Evolutionary conservation across 257 asterid species (phyloP).

Genomic region (Thymus quinquecostatus): DNA sequence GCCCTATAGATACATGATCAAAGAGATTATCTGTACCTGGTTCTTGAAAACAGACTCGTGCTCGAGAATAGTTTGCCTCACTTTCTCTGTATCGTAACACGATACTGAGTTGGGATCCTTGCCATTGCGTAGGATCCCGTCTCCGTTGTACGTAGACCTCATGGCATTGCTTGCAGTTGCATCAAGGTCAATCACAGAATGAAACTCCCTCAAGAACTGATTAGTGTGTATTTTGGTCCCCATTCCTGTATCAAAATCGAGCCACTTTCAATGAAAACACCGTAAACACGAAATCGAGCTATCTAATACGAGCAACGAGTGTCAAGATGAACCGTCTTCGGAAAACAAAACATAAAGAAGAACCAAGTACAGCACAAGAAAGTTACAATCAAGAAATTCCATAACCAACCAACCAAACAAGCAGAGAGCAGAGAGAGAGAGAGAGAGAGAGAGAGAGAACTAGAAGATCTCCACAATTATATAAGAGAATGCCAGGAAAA

Average conservation of each 20-base stretch:
- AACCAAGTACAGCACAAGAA: constrained; percentile 2
- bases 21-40: constrained; percentile 48
- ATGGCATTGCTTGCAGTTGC: constrained; percentile 39
- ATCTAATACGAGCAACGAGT: not conserved
- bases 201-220: constrained; percentile 39
- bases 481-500: not conserved
- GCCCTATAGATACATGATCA: not conserved
- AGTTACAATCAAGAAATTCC: constrained; percentile 19
- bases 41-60: constrained; percentile 68
- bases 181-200: constrained; percentile 46
- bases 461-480: not conserved
- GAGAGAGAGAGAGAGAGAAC: not conserved
- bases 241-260: constrained; percentile 54
- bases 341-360: not conserved
- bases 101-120: constrained; percentile 34
- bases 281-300: not conserved
- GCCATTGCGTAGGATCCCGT: constrained; percentile 34
- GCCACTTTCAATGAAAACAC: not conserved
- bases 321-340: not conserved
- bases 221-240: constrained; percentile 65
- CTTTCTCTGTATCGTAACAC: constrained; percentile 45
- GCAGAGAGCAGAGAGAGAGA: not conserved
- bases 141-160: constrained; percentile 44
- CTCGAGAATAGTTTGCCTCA: constrained; percentile 64
- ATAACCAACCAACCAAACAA: not conserved